Evolutionary conservation across 257 asterid genomes (phyloP), one percentile per base, ranked within the genome.

Genomic region (Ophiorrhiza pumila): DNA sequence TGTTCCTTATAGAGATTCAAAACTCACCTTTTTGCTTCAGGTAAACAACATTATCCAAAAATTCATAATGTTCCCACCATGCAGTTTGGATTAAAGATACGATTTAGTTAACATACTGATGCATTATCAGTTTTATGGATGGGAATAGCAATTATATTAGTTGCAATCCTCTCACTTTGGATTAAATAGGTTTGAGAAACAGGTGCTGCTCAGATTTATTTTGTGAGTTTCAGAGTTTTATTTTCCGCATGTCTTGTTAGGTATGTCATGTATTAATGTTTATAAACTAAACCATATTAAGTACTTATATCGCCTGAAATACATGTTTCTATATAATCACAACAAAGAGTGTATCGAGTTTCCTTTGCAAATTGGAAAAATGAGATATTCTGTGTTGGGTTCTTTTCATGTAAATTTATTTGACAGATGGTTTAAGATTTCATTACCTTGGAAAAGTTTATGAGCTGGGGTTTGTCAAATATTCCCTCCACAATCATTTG

Each of bases 11-110:
- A 89, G 99, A 76, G 98, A 95, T 83, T 95, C 99, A 58, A 95
- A 92, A 87, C 96, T 92, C 76, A 95, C 99, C n/a, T 92, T 94
- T 87, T 86, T 92, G 86, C 96, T 95, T 77, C 98, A 95, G 99
- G 99, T 95, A 76, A 78, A 62, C 75, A 52, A 39, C 74, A 73
- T n/a, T 77, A 23, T 4, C 3, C 37, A 39, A 9, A 45, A 23
- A 29, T 20, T 23, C 53, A 35, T 43, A 34, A 5, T 23, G 31
- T 46, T 23, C 60, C 60, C 49, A 29, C 39, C 46, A n/a, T 46
- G 25, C 1, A 41, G 15, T 18, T 46, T 32, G 34, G 13, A 22
- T 41, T 10, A 1, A n/a, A 52, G 23, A 12, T 9, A 0, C 42
- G n/a, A 43, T 23, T 61, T 22, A 0, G 18, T 10, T 55, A 18